A percentile compares a stretch with the other conserved stretches of the same genome.
Conservation (phyloP, 305 asterid genomes). For the Solanum hybrid region DNA sequence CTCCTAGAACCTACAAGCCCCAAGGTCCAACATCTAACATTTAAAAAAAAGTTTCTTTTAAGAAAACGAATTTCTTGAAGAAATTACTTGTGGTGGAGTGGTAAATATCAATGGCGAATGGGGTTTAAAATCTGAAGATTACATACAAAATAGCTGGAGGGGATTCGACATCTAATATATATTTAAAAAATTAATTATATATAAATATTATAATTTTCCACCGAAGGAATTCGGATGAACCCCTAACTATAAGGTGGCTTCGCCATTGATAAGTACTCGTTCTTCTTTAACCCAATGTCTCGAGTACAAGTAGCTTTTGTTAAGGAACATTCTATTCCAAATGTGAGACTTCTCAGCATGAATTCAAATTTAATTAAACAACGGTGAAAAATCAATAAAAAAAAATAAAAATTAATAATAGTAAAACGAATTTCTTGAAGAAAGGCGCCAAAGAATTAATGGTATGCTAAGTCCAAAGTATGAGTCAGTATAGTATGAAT, state of each 20-base stretch:
- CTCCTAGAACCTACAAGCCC: background rate
- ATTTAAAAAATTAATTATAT: too few species aligned
- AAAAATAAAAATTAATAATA: too few species aligned
- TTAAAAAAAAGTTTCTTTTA: background rate
- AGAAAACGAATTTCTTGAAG: background rate
- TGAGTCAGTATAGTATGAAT: background rate
- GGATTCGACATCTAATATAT: too few species aligned
- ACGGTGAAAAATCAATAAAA: background rate
- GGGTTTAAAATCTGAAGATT: background rate
- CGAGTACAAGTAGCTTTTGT: background rate
- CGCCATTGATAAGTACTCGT: too few species aligned
- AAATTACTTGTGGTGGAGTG: background rate
- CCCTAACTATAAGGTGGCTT: background rate
- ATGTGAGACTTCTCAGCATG: background rate
- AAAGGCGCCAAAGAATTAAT: background rate
- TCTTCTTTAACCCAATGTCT: too few species aligned
- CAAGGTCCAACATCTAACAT: background rate
- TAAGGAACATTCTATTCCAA: background rate
- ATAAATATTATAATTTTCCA: too few species aligned
- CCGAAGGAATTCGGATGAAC: too few species aligned
- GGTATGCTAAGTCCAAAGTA: background rate
- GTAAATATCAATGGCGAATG: accelerated
- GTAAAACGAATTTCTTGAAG: background rate
- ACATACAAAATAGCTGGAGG: too few species aligned
- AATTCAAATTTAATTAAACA: too few species aligned